These are phyloP conservation scores for Yamadazyma sp. DNA, from an alignment of 805 yeast species.

Conservation along the genomic window DNA sequence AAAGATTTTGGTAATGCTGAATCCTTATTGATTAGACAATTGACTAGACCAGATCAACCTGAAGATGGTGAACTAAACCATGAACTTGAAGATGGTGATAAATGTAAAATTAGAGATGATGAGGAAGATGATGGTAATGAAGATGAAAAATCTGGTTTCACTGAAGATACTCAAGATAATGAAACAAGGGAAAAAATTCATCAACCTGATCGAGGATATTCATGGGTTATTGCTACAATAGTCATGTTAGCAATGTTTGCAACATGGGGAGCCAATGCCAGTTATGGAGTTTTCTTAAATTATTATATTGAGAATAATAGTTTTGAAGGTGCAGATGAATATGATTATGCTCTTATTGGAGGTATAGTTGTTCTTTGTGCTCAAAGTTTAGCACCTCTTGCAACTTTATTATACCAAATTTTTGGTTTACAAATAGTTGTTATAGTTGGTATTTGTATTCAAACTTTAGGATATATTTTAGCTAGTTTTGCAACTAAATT, in stretches of 20 bases:
- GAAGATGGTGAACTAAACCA: not conserved
- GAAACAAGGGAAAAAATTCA: slow-evolving; percentile 3
- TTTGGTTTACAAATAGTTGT: slow-evolving; percentile 50
- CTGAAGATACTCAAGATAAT: slow-evolving; percentile 1
- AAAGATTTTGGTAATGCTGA: slow-evolving; percentile 3
- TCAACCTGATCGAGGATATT: slow-evolving; percentile 46
- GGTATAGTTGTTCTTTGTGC: slow-evolving; percentile 49
- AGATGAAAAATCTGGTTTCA: not conserved
- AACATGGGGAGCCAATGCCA: slow-evolving; percentile 59
- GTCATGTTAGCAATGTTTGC: slow-evolving; percentile 43
- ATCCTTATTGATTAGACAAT: slow-evolving; percentile 1
- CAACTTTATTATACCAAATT: slow-evolving; percentile 43
- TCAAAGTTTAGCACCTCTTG: slow-evolving; percentile 54
- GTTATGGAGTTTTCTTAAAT: slow-evolving; percentile 56
- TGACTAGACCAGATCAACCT: slow-evolving; percentile 26
- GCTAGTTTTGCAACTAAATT: slow-evolving; percentile 49
- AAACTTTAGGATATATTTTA: slow-evolving; percentile 43
- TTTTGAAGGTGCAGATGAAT: slow-evolving; percentile 43
- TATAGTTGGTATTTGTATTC: slow-evolving; percentile 42
- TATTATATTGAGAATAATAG: slow-evolving; percentile 38
- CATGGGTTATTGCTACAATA: slow-evolving; percentile 53
- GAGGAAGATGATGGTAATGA: no score
- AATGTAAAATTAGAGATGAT: slow-evolving; percentile 1
- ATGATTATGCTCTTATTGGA: slow-evolving; percentile 53
- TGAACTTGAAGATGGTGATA: not conserved